Evolutionary conservation across 1,284 basidiomycete genomes (phyloP).

Genomic region (Malassezia sympodialis): DNA sequence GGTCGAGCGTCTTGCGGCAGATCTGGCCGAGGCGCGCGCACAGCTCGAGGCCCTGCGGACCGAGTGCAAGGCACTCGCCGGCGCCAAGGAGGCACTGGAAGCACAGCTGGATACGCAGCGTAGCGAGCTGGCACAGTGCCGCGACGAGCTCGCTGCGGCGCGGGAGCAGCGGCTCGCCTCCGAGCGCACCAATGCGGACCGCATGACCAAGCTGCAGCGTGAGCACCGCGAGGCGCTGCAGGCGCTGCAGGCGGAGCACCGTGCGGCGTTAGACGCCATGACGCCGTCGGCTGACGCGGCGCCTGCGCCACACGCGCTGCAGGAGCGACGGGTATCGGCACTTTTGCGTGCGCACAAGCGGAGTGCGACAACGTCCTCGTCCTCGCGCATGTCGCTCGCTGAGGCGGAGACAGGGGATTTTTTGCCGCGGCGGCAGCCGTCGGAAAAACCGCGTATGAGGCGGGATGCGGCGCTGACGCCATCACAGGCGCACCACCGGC

Average conservation of each 20-base stretch:
- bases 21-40: not conserved
- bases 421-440: conserved; percentile 4
- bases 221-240: not conserved
- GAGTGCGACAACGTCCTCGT: conserved; percentile 13
- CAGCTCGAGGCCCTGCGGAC: not conserved
- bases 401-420: conserved; percentile 6
- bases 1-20: not conserved
- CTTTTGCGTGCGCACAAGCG: conserved; percentile 12
- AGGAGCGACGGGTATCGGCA: not conserved
- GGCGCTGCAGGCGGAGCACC: not conserved
- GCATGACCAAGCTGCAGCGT: conserved; percentile 3
- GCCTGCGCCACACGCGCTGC: not conserved
- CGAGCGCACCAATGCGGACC: not conserved
- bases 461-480: conserved; percentile 6
- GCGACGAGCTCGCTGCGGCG: not conserved
- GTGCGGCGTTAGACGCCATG: not conserved
- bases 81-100: not conserved
- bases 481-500: conserved; percentile 16
- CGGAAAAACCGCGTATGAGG: not conserved
- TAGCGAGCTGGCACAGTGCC: not conserved
- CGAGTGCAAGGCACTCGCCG: not conserved
- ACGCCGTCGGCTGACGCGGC: not conserved
- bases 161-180: not conserved
- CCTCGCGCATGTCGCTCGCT: conserved; percentile 14
- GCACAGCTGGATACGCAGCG: not conserved